phyloP scores from a whole-genome alignment of 345 rosid genomes.

The Citrus medica region DNA sequence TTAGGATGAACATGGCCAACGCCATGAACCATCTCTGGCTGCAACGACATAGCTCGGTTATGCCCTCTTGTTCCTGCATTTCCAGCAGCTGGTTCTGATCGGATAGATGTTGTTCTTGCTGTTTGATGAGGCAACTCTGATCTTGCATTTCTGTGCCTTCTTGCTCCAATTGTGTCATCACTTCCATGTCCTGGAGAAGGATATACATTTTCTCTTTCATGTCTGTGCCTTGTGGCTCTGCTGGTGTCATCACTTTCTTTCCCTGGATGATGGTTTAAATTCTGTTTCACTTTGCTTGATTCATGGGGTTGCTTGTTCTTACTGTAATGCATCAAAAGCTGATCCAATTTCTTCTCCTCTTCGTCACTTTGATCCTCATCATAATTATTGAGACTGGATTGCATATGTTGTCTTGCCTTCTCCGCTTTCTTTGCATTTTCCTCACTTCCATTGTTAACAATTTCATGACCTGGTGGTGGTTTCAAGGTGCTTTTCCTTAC shows the following conservation, averaged over 20 bases:
- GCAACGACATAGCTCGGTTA: constrained; percentile 30
- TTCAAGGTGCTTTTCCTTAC: constrained; percentile 48
- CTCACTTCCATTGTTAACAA: not conserved
- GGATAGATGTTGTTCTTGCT: constrained; percentile 16
- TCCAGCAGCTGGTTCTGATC: constrained; percentile 9
- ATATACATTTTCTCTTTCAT: constrained; percentile 2
- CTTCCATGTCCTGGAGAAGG: not conserved
- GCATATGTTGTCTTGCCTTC: not conserved
- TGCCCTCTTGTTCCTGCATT: constrained; percentile 15
- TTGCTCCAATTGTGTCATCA: not conserved
- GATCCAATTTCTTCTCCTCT: constrained; percentile 36
- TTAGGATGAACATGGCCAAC: constrained; percentile 50
- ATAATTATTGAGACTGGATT: not conserved
- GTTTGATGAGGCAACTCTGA: constrained; percentile 25
- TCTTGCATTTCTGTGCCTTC: constrained; percentile 9
- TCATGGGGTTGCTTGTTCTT: constrained; percentile 26
- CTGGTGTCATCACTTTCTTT: constrained; percentile 1
- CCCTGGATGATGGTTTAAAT: constrained; percentile 14
- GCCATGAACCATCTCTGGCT: constrained; percentile 17
- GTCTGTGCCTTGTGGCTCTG: not conserved
- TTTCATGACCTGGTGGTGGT: constrained; percentile 25
- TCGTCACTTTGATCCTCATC: constrained; percentile 18
- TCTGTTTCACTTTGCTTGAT: constrained; percentile 9
- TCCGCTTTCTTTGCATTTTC: not conserved
- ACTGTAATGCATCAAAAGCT: constrained; percentile 37